Percentiles rank a stretch among this genome's conserved stretches.
phyloP scores from a whole-genome alignment of 495 filamentous ascomycete genomes.

The Chaetomium tenue region DNA sequence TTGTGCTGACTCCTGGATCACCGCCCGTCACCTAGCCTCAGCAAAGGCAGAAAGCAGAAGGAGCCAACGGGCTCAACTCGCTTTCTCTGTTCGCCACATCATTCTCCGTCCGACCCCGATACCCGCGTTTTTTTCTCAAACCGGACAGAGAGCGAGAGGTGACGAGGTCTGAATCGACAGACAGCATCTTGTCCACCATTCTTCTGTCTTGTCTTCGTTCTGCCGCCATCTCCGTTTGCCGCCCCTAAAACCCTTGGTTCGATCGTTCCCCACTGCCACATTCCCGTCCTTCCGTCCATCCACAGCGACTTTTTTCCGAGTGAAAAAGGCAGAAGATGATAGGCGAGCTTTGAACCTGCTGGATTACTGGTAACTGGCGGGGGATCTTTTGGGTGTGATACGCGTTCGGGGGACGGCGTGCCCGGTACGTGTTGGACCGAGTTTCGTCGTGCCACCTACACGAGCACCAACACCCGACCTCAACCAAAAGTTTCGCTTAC shows the following conservation, averaged over 20 bases:
- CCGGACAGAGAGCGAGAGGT: neutral
- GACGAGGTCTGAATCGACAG: neutral
- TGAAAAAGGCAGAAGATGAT: slow-evolving; percentile 13
- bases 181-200: neutral
- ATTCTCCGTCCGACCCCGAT: neutral
- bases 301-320: neutral
- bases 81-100: slow-evolving; percentile 5
- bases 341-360: slow-evolving; percentile 1
- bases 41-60: slow-evolving; percentile 9
- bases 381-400: slow-evolving; percentile 15
- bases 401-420: slow-evolving; percentile 18
- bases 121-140: neutral
- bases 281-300: neutral
- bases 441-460: slow-evolving; percentile 3
- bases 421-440: slow-evolving; percentile 20
- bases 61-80: slow-evolving; percentile 9
- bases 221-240: neutral
- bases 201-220: neutral
- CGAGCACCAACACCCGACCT: neutral
- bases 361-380: slow-evolving; percentile 13
- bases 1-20: slow-evolving; percentile 17
- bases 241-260: neutral
- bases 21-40: slow-evolving; percentile 20
- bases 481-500: neutral
- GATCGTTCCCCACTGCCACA: neutral